Conservation (phyloP, 257 asterid species). For the Solanum raphanifolium region DNA sequence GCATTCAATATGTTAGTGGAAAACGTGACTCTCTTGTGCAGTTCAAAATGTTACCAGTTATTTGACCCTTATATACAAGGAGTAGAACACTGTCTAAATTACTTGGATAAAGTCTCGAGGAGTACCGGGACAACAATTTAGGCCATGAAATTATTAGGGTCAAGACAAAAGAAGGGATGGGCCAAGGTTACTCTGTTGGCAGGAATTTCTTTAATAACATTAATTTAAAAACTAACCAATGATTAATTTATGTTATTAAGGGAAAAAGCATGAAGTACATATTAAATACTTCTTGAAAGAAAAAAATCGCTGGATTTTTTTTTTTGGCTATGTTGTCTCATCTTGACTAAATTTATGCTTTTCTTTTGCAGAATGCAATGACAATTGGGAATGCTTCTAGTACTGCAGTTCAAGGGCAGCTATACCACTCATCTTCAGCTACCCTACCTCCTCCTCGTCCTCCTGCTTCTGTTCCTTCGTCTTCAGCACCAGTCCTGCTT, state of each 20-base stretch:
- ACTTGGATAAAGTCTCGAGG: not conserved
- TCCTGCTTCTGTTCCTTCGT: constrained; percentile 29
- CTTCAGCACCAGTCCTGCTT: constrained; percentile 33
- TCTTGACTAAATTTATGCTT: not conserved
- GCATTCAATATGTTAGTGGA: not conserved
- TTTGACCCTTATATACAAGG: not conserved
- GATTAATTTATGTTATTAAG: not conserved
- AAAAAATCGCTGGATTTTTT: not conserved
- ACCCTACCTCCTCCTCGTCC: constrained; percentile 33
- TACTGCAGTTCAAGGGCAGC: constrained; percentile 41
- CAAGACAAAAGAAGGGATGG: not conserved
- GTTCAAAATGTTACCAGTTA: not conserved
- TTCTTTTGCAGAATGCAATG: constrained; percentile 48
- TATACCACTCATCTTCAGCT: constrained; percentile 32
- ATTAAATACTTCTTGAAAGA: not conserved
- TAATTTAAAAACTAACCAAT: not conserved
- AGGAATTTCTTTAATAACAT: not conserved
- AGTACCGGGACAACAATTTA: not conserved
- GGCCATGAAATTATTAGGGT: not conserved
- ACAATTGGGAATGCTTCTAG: constrained; percentile 44
- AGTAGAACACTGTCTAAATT: not conserved
- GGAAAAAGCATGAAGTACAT: not conserved
- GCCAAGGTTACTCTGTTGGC: not conserved
- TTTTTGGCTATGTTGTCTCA: not conserved
- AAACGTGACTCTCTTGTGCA: not conserved